Conservation (phyloP, 2,329 filamentous ascomycete species). For the Aspergillus texensis region DNA sequence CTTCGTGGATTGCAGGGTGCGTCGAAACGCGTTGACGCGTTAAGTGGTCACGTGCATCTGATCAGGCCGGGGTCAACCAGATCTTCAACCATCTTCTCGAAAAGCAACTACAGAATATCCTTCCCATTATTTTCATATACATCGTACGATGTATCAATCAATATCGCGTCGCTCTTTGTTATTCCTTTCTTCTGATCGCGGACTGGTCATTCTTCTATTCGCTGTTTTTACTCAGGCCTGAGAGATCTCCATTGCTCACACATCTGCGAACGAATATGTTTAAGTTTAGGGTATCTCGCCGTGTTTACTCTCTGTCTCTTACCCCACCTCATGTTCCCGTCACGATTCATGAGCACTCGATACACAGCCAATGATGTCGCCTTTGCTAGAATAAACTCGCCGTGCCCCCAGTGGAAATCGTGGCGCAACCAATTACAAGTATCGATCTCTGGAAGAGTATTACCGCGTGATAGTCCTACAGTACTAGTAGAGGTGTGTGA, state of each 20-base stretch:
- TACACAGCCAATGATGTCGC: neutral
- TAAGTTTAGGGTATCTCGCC: neutral
- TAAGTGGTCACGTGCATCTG: slow-evolving; percentile 27
- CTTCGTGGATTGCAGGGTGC: slow-evolving; percentile 15
- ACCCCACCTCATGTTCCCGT: neutral
- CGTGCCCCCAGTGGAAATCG: neutral
- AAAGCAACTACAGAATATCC: neutral
- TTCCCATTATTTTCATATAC: neutral
- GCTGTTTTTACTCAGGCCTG: neutral
- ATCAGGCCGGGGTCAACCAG: neutral
- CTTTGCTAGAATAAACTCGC: neutral
- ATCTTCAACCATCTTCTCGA: too few relatives aligned
- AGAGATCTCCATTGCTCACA: neutral
- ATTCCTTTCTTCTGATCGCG: neutral
- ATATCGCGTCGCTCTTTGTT: neutral
- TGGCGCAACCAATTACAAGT: neutral
- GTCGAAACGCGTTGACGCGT: slow-evolving; percentile 33
- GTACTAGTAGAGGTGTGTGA: too few relatives aligned
- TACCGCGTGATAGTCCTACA: neutral
- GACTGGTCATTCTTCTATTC: neutral
- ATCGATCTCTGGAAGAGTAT: neutral
- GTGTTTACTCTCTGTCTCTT: neutral
- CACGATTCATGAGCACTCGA: neutral
- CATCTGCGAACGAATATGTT: neutral
- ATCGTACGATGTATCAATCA: neutral